Base-by-base conservation (phyloP, 768 basidiomycete genomes). In the Candolleomyces aberdarensis region DNA sequence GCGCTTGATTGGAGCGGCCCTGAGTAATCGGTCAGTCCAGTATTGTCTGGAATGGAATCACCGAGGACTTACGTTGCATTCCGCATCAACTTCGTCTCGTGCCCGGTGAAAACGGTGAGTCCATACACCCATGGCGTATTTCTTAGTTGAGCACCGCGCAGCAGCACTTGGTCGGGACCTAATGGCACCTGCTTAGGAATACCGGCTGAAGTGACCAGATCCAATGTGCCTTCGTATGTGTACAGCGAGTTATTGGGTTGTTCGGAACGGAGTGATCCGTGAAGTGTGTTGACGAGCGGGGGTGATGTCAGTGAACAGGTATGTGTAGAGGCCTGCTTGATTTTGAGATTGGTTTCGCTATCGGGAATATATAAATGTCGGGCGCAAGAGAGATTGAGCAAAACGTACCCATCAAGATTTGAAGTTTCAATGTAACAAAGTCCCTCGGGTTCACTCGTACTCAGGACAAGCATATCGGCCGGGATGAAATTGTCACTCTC, bases 71-170 rank as follows among this genome's bases (percentile, higher is more conserved):
- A 95, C 94, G 96, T 98, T 47, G 97, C 96, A 68, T 98, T 98
- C 61, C 93, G 85, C 94, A 98, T 96, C 41, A 99, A 75, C 74
- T 99, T 99, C 19, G 97, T 98, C 78, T 99, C 96, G 69, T 98
- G 97, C 0, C 97, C 97, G 0, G 95, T 96, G 67, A 94, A 98
- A 46, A 98, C 91, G 39, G 88, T 89, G 8, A 99, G 70, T 13
- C 96, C 96, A 72, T 98, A 98, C 31, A 92, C 84, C 97, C 97
- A 99, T 9, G 90, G 87, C 2, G 97, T 98, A 72, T 99, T 99
- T 59, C 97, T 83, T 59, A 99, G 72, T 71, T 99, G 97, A 31
- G 97, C 96, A 0, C 97, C 97, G 36, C 97, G 87, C 44, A 99
- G 78, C 11, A 98, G 81, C 68, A 98, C 80, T 72, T 99, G 97